These are phyloP conservation scores for Trametes pubescens DNA, from an alignment of 1,284 basidiomycete species.

Conservation along the genomic window DNA sequence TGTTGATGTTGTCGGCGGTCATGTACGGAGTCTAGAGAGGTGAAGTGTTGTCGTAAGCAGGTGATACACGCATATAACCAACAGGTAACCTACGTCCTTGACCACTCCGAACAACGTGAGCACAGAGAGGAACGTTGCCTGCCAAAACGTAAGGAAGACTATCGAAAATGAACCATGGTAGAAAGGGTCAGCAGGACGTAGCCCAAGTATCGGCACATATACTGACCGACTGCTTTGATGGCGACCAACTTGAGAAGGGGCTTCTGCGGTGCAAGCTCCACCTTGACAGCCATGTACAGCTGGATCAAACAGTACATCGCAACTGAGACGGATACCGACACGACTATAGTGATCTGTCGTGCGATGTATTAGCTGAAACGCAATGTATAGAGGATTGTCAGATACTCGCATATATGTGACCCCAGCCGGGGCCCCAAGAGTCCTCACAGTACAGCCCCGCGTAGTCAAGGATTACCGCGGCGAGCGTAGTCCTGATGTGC, in stretches of 20 bases:
- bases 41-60: not conserved
- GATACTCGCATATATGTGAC: slow-evolving; percentile 68
- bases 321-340: slow-evolving; percentile 79
- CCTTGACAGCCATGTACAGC: slow-evolving; percentile 69
- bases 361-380: not conserved
- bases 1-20: slow-evolving; percentile 79
- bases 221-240: slow-evolving; percentile 74
- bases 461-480: slow-evolving; percentile 71
- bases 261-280: slow-evolving; percentile 63
- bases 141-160: slow-evolving; percentile 87
- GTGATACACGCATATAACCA: not conserved
- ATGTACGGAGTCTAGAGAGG: slow-evolving; percentile 62
- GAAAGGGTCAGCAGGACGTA: not conserved
- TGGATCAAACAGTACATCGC: slow-evolving; percentile 87
- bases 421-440: slow-evolving; percentile 75
- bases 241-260: slow-evolving; percentile 79
- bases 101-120: slow-evolving; percentile 70
- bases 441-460: slow-evolving; percentile 75
- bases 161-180: not conserved
- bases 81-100: slow-evolving; percentile 60
- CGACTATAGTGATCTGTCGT: slow-evolving; percentile 62
- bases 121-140: slow-evolving; percentile 67
- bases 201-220: no score
- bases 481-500: slow-evolving; percentile 62
- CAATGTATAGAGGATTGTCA: not conserved